phyloP scores from a whole-genome alignment of 352 stramenopile species.

The Phytophthora colocasiae region DNA sequence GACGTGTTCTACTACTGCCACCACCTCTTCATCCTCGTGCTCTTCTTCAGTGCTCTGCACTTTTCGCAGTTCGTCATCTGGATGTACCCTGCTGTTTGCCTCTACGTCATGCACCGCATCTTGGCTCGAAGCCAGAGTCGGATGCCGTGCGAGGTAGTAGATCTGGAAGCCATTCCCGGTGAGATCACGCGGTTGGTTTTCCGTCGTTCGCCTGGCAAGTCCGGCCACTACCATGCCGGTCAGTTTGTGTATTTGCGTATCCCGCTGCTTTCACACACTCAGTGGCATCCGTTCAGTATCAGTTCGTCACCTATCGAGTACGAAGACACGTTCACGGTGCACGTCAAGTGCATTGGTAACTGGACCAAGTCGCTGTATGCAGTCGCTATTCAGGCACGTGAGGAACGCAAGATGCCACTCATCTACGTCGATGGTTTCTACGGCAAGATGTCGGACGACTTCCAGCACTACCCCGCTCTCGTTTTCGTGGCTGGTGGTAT shows the following conservation, averaged over 20 bases:
- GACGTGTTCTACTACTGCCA: constrained; percentile 91
- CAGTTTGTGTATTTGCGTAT: constrained; percentile 85
- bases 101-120: constrained; percentile 88
- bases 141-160: constrained; percentile 78
- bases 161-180: constrained; percentile 83
- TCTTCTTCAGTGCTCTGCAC: constrained; percentile 71
- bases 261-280: constrained; percentile 70
- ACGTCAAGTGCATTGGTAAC: constrained; percentile 81
- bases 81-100: constrained; percentile 82
- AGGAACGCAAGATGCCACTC: constrained; percentile 81
- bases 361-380: constrained; percentile 82
- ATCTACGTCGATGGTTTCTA: constrained; percentile 89
- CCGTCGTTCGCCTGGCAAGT: constrained; percentile 72
- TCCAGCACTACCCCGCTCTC: constrained; percentile 82
- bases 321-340: constrained; percentile 85
- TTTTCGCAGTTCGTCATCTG: constrained; percentile 86
- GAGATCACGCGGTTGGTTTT: constrained; percentile 87
- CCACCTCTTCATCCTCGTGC: constrained; percentile 87
- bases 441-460: constrained; percentile 85
- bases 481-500: constrained; percentile 89
- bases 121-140: constrained; percentile 70
- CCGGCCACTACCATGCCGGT: constrained; percentile 82
- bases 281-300: constrained; percentile 91
- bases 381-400: constrained; percentile 75
- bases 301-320: constrained; percentile 87